phyloP scores from a whole-genome alignment of 768 basidiomycete genomes.

The Clathrus columnatus region DNA sequence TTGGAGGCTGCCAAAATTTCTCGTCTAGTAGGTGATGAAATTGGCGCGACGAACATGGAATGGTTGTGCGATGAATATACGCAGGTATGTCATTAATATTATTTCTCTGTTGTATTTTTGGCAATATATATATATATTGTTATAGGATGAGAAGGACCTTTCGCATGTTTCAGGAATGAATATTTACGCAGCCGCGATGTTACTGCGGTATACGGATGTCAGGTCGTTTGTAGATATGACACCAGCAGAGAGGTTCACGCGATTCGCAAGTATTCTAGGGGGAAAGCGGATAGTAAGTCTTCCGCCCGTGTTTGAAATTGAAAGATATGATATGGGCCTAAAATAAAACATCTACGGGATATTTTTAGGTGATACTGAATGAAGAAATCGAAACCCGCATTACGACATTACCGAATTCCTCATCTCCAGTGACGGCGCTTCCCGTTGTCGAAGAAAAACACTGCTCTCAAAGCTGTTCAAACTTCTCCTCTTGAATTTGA shows the following conservation, averaged over 20 bases:
- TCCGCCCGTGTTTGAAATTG: not conserved
- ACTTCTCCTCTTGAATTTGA: too few relatives aligned
- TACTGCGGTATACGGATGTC: constrained; percentile 46
- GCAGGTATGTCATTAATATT: constrained; percentile 31
- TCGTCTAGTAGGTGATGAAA: constrained; percentile 49
- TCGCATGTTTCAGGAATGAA: constrained; percentile 57
- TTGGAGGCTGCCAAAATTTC: constrained; percentile 47
- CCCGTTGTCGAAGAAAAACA: not conserved
- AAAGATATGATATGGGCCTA: not conserved
- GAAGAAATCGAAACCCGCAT: constrained; percentile 3
- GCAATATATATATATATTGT: constrained; percentile 4
- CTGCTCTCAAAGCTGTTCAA: too few relatives aligned
- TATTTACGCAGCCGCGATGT: constrained; percentile 53
- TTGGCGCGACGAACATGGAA: constrained; percentile 42
- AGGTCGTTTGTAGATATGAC: constrained; percentile 42
- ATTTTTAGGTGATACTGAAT: not conserved
- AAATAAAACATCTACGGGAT: not conserved
- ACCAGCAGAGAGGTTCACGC: constrained; percentile 36
- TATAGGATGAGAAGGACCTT: constrained; percentile 54
- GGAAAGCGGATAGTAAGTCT: constrained; percentile 42
- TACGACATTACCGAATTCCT: not conserved
- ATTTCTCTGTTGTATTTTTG: not conserved
- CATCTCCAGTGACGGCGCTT: not conserved
- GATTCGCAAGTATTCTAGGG: constrained; percentile 42
- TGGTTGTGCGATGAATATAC: constrained; percentile 54